These are phyloP conservation scores for Psilocybe sp. DNA, from an alignment of 768 basidiomycete species.

Conservation along the genomic window DNA sequence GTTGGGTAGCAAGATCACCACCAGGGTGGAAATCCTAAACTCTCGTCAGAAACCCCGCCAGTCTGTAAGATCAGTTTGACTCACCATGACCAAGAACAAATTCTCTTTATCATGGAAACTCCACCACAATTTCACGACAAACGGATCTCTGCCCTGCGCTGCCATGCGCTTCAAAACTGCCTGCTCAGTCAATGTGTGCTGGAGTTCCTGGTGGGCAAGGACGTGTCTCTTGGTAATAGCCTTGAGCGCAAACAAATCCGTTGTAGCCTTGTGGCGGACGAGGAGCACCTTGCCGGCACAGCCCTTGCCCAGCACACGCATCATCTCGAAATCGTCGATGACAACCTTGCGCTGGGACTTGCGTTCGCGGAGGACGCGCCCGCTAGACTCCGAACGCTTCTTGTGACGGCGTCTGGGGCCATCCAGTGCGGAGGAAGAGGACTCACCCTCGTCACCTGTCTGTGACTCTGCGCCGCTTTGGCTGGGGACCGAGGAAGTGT, in stretches of 20 bases:
- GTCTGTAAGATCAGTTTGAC: slow-evolving; percentile 12
- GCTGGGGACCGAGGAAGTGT: slow-evolving; percentile 47
- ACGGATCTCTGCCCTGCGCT: slow-evolving; percentile 83
- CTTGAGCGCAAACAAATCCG: slow-evolving; percentile 87
- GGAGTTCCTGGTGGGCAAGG: slow-evolving; percentile 92
- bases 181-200: slow-evolving; percentile 96
- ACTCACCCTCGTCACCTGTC: slow-evolving; percentile 74
- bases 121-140: slow-evolving; percentile 95
- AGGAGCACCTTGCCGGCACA: slow-evolving; percentile 96
- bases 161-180: slow-evolving; percentile 94
- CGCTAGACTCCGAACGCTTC: slow-evolving; percentile 19
- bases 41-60: neutral
- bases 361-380: slow-evolving; percentile 45
- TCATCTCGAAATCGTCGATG: slow-evolving; percentile 95
- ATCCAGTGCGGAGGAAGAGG: slow-evolving; percentile 49
- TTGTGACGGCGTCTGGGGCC: slow-evolving; percentile 17
- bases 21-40: slow-evolving; percentile 89
- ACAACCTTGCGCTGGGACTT: slow-evolving; percentile 72
- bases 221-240: slow-evolving; percentile 98
- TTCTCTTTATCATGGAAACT: slow-evolving; percentile 98
- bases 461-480: slow-evolving; percentile 53
- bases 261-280: slow-evolving; percentile 73
- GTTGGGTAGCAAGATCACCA: slow-evolving; percentile 95
- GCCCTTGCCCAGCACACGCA: slow-evolving; percentile 94
- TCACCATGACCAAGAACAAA: slow-evolving; percentile 92